Base-by-base conservation (phyloP, 2,329 filamentous ascomycete species). In the Thielaviopsis euricoi region DNA sequence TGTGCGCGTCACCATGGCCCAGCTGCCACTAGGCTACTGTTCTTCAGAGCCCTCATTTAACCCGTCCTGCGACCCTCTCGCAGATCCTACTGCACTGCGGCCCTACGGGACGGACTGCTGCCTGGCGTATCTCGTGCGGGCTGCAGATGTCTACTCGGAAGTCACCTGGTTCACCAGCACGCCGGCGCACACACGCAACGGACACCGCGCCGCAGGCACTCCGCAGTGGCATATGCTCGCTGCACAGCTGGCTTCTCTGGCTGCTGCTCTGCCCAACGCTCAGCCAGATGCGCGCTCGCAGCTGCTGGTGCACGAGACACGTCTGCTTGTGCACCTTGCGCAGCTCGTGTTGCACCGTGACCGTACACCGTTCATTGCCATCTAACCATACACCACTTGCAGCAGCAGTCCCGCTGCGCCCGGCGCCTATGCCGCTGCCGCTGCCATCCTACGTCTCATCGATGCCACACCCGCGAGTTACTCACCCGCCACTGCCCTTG, bases 81-180 rank as follows among this genome's bases (percentile, higher is more conserved):
- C 26, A n/a, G 40, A 40, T 17, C 37, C 15, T 17, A 48, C 19
- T 15, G 22, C 50, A 6, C 54, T 26, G 50, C 29, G 9, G 4
- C 29, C 29, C 29, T 33, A 33, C 29, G 29, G 29, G 4, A 6
- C 29, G 2, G 29, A 33, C 29, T 33, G 29, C 29, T 22, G 22
- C 37, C 19, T 58, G 52, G 51, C 33, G 3, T 58, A 40, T 40
- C 25, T 53, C 21, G 12, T 58, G 52, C 50, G 56, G 25, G 54
- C 54, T 7, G 12, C 54, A 6, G 52, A 58, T 26, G 19, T 54
- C 37, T 58, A 54, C 22, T 54, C 51, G 3, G 56, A 58, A 37
- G 22, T 58, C 51, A 54, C 49, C 52, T 58, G 56, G 56, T 58
- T 58, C 43, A 54, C 51, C 19, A 46, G 19, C 15, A 33, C 53